Base-by-base conservation (phyloP, 768 basidiomycete genomes). In the Xerocomus potaroensis region DNA sequence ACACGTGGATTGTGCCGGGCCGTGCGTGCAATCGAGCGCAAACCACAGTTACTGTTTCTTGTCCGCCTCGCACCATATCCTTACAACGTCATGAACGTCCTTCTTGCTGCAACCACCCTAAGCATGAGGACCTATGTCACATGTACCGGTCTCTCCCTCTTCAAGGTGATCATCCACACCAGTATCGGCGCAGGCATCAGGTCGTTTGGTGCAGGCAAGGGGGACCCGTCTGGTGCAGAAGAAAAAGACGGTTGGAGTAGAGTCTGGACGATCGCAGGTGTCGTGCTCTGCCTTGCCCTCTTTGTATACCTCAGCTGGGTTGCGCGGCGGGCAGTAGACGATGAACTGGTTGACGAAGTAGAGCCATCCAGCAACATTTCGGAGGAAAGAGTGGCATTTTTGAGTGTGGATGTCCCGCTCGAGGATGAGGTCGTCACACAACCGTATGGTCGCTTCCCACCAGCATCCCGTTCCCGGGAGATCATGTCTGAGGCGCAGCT, bases 81-180 rank as follows among this genome's bases (percentile, higher is more conserved):
- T 0, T 91, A 87, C 72, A 95, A 95, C 69, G 87, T 95, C 59
- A 90, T 95, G 83, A 96, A 95, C 71, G 89, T 87, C 60, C 81
- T 96, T 39, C 78, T 96, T 39, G 91, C 93, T 8, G 88, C 90
- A 3, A 82, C 87, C 26, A 81, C 84, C 6, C 80, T 94, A 55
- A 84, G 83, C 5, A 73, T 93, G 53, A 74, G 75, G 53, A 90
- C 87, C 21, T 92, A 91, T 71, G 79, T 81, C 32, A 61, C 79
- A 41, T 85, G 87, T 72, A 91, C 93, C 19, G 84, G 83, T 12
- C 73, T 92, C 45, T 86, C 87, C 46, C 75, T 94, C 44, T 80
- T 90, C 80, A 95, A 96, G 66, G 80, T 94, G 57, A 83, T 91
- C 66, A 77, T 94, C 40, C 92, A 95, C 71, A 94, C 92, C 30